These are phyloP conservation scores for Suillus fuscotomentosus DNA, from an alignment of 768 basidiomycete species.

Conservation along the genomic window DNA sequence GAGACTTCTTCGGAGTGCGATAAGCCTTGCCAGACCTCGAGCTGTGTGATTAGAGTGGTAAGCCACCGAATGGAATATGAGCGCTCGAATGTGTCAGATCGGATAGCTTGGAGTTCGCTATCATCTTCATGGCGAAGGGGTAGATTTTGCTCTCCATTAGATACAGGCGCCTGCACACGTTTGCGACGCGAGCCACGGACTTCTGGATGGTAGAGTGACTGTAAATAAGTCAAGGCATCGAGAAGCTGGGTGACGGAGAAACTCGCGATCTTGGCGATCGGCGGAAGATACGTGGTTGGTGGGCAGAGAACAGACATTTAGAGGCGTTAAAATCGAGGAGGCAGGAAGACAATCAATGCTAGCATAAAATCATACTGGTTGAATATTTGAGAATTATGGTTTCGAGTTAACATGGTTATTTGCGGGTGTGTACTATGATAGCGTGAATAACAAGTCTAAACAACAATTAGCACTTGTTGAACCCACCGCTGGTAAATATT, in stretches of 20 bases:
- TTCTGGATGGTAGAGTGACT: conserved; percentile 55
- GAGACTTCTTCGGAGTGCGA: not conserved
- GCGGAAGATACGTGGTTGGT: conserved; percentile 56
- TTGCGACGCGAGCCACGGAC: conserved; percentile 58
- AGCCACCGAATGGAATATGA: conserved; percentile 73
- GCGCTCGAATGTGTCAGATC: conserved; percentile 68
- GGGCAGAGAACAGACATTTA: conserved; percentile 20
- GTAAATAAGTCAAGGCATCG: conserved; percentile 50
- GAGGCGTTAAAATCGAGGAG: not conserved
- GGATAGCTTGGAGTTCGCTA: conserved; percentile 32
- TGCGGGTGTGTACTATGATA: not conserved
- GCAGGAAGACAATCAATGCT: not conserved
- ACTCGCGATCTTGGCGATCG: conserved; percentile 43
- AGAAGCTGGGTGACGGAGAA: conserved; percentile 36
- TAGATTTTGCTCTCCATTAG: not conserved
- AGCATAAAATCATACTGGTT: conserved; percentile 1
- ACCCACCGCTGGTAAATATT: not conserved
- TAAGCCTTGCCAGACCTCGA: conserved; percentile 17
- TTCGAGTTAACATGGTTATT: not conserved
- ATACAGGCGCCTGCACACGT: not conserved
- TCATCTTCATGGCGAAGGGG: not conserved
- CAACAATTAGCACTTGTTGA: not conserved
- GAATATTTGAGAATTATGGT: not conserved
- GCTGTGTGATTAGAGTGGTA: conserved; percentile 54
- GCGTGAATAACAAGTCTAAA: not conserved